Conservation (phyloP, 2,329 filamentous ascomycete species). For the Lasiodiplodia sp. region DNA sequence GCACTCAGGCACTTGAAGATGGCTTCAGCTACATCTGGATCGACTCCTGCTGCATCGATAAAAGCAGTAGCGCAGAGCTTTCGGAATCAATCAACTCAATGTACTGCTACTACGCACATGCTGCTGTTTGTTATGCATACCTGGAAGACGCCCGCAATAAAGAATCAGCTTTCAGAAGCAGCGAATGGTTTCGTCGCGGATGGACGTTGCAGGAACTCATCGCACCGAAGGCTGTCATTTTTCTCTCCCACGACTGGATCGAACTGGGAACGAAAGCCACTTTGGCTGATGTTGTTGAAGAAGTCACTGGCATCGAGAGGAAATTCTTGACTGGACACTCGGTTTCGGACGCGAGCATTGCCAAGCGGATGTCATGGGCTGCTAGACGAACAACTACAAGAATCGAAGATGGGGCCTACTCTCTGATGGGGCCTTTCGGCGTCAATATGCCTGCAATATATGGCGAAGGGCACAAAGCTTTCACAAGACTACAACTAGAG, state of each 20-base stretch:
- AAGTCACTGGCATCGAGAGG: background rate
- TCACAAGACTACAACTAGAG: background rate
- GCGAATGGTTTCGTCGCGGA: constrained; percentile 28
- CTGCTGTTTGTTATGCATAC: constrained; percentile 31
- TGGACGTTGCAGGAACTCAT: constrained; percentile 31
- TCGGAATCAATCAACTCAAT: constrained; percentile 35
- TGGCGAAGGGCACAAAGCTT: background rate
- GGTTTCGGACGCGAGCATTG: constrained; percentile 23
- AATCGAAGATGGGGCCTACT: constrained; percentile 37
- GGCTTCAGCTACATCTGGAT: constrained; percentile 36
- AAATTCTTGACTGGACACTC: background rate
- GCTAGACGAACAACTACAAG: constrained; percentile 34
- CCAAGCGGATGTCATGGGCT: constrained; percentile 38
- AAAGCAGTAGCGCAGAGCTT: constrained; percentile 32
- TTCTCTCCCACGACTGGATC: constrained; percentile 15
- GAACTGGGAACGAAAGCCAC: background rate
- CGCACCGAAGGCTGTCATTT: constrained; percentile 8
- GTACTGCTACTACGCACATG: constrained; percentile 33
- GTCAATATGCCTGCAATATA: constrained; percentile 30
- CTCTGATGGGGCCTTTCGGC: constrained; percentile 37
- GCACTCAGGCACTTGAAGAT: constrained; percentile 30
- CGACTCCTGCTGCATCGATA: constrained; percentile 35
- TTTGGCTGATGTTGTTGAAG: background rate
- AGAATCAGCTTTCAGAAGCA: background rate
- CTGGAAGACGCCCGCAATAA: constrained; percentile 26